These are phyloP conservation scores for Trichosporon coremiiforme DNA, from an alignment of 1,284 basidiomycete genomes.

Conservation along the genomic window DNA sequence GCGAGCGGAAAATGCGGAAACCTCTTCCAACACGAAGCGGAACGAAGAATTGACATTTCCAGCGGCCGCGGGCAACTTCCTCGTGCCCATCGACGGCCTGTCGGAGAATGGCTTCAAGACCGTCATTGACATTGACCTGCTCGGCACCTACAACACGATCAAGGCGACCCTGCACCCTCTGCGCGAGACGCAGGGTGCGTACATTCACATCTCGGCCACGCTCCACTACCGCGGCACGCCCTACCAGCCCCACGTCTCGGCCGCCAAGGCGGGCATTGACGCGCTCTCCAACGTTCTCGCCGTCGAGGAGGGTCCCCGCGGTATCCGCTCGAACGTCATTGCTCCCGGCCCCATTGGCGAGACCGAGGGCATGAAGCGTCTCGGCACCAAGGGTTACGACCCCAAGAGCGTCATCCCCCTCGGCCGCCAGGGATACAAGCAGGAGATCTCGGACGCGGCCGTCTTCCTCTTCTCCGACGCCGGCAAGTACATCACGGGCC, in stretches of 20 bases:
- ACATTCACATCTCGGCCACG: slow-evolving; percentile 88
- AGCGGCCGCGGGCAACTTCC: slow-evolving; percentile 89
- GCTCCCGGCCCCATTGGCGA: slow-evolving; percentile 77
- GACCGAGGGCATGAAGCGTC: slow-evolving; percentile 81
- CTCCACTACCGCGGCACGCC: slow-evolving; percentile 89
- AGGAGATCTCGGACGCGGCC: slow-evolving; percentile 77
- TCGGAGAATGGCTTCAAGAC: slow-evolving; percentile 89
- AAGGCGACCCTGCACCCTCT: slow-evolving; percentile 81
- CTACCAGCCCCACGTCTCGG: slow-evolving; percentile 88
- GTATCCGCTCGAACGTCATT: slow-evolving; percentile 91
- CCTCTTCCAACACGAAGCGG: neutral
- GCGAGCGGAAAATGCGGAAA: neutral
- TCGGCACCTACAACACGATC: slow-evolving; percentile 92
- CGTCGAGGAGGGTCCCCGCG: slow-evolving; percentile 89
- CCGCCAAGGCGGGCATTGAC: slow-evolving; percentile 93
- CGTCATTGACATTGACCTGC: slow-evolving; percentile 89
- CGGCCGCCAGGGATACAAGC: slow-evolving; percentile 67
- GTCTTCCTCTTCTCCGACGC: slow-evolving; percentile 66
- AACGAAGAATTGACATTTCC: slow-evolving; percentile 12
- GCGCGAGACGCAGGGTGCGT: slow-evolving; percentile 72
- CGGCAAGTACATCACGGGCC: slow-evolving; percentile 33
- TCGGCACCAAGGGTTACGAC: slow-evolving; percentile 61
- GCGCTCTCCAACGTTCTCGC: slow-evolving; percentile 81
- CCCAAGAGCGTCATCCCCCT: slow-evolving; percentile 59
- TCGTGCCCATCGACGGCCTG: slow-evolving; percentile 76